Evolutionary conservation across 768 basidiomycete species (phyloP).

Genomic region (Boletus sp.): DNA sequence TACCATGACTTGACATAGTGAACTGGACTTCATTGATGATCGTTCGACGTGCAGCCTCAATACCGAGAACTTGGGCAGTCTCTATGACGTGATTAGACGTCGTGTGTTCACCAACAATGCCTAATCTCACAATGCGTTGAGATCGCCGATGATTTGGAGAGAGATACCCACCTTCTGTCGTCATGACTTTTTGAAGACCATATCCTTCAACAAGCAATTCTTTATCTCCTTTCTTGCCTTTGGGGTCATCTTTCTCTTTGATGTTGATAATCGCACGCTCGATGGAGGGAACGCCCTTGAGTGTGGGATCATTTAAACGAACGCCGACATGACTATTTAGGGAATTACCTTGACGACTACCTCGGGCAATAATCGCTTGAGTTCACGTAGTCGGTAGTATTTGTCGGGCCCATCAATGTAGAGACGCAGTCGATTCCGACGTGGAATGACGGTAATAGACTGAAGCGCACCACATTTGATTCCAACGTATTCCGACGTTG

Average conservation of each 20-base stretch:
- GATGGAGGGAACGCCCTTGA: constrained; percentile 79
- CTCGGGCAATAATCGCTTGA: constrained; percentile 78
- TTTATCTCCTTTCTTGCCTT: constrained; percentile 83
- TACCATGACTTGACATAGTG: constrained; percentile 95
- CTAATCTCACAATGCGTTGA: constrained; percentile 37
- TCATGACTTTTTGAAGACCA: constrained; percentile 95
- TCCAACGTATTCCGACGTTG: not conserved
- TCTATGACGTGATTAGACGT: constrained; percentile 98
- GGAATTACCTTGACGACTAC: constrained; percentile 82
- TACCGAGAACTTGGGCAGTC: constrained; percentile 91
- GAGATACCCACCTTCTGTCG: constrained; percentile 71
- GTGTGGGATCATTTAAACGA: not conserved
- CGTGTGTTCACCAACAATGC: constrained; percentile 89
- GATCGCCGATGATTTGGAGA: not conserved
- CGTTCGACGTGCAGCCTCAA: constrained; percentile 90
- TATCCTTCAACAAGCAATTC: constrained; percentile 96
- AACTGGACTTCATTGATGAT: constrained; percentile 97
- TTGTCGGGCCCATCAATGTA: constrained; percentile 78
- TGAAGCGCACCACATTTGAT: constrained; percentile 26
- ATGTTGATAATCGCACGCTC: constrained; percentile 95
- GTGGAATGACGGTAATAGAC: constrained; percentile 75
- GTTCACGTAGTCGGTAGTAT: constrained; percentile 77
- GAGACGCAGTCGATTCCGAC: constrained; percentile 71
- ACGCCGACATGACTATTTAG: not conserved
- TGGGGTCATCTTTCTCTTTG: constrained; percentile 78